These are phyloP conservation scores for Actinidia arguta DNA, from an alignment of 179 eudicot genomes.

Conservation along the genomic window DNA sequence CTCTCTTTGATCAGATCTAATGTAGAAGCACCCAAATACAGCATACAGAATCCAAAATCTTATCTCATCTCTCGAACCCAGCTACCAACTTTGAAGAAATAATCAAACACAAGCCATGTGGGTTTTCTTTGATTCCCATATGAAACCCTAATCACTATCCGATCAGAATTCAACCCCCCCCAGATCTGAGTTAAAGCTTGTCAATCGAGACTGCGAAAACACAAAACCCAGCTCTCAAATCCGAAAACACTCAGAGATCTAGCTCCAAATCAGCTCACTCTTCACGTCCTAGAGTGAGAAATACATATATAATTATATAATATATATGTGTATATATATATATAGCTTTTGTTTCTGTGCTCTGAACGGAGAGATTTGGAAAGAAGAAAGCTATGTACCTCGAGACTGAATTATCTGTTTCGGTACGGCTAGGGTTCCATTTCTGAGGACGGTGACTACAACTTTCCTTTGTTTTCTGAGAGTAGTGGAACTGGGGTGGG, in stretches of 20 bases:
- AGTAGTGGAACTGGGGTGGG: too few relatives aligned
- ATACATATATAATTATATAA: not conserved
- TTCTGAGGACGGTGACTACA: not conserved
- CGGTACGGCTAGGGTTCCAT: slow-evolving; percentile 10
- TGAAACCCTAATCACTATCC: slow-evolving; percentile 8
- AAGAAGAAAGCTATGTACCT: slow-evolving; percentile 18
- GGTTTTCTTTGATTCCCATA: not conserved
- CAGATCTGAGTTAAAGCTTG: not conserved
- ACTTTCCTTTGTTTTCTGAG: not conserved
- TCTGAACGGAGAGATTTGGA: slow-evolving; percentile 18
- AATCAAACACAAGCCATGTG: not conserved
- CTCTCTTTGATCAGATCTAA: not conserved
- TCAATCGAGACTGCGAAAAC: not conserved
- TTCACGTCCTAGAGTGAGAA: not conserved
- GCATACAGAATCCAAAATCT: slow-evolving; percentile 18
- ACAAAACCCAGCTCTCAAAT: not conserved
- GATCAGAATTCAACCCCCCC: not conserved
- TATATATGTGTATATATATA: not conserved
- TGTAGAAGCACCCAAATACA: slow-evolving; percentile 14
- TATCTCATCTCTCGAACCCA: not conserved
- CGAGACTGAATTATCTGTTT: not conserved
- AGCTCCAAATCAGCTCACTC: not conserved
- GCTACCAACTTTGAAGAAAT: not conserved
- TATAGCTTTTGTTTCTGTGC: too few relatives aligned
- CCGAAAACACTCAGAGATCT: slow-evolving; percentile 4